A percentile compares a stretch with the other conserved stretches of the same genome.
These are phyloP conservation scores for Amanita fuliginea DNA, from an alignment of 768 basidiomycete species.

Conservation along the genomic window DNA sequence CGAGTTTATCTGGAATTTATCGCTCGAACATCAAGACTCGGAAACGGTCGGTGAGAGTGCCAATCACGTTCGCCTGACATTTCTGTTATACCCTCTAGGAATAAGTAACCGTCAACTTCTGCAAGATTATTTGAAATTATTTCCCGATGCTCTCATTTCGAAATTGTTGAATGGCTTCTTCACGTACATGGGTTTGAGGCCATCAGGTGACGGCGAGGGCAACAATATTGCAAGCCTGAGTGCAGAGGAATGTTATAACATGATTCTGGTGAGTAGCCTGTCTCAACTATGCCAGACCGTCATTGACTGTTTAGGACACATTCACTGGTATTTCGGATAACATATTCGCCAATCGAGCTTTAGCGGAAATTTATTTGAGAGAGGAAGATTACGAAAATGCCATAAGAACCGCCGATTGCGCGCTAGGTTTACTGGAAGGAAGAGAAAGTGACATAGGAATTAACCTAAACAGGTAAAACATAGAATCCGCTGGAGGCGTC, in stretches of 20 bases:
- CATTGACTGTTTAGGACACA: conserved; percentile 34
- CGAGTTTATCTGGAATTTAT: conserved; percentile 72
- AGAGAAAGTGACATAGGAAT: conserved; percentile 50
- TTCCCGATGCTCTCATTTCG: conserved; percentile 50
- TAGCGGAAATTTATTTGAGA: conserved; percentile 50
- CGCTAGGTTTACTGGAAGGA: conserved; percentile 42
- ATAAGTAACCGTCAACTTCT: conserved; percentile 49
- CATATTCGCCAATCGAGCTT: conserved; percentile 55
- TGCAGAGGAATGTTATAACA: conserved; percentile 50
- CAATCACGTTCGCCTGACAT: conserved; percentile 3
- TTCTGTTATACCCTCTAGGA: conserved; percentile 25
- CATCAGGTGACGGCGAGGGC: conserved; percentile 32
- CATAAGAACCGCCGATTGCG: conserved; percentile 61
- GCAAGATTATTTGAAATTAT: conserved; percentile 49
- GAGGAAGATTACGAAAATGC: conserved; percentile 70
- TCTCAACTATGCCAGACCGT: not conserved
- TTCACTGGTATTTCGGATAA: conserved; percentile 41
- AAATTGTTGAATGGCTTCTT: conserved; percentile 60
- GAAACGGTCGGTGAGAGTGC: conserved; percentile 47
- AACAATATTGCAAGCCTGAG: conserved; percentile 9
- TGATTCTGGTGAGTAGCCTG: conserved; percentile 43
- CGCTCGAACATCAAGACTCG: conserved; percentile 64
- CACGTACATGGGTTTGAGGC: conserved; percentile 37
- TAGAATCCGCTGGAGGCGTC: not conserved
- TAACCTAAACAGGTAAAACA: conserved; percentile 30